These are phyloP conservation scores for Parathielavia appendiculata DNA, from an alignment of 495 filamentous ascomycete species.

Conservation along the genomic window DNA sequence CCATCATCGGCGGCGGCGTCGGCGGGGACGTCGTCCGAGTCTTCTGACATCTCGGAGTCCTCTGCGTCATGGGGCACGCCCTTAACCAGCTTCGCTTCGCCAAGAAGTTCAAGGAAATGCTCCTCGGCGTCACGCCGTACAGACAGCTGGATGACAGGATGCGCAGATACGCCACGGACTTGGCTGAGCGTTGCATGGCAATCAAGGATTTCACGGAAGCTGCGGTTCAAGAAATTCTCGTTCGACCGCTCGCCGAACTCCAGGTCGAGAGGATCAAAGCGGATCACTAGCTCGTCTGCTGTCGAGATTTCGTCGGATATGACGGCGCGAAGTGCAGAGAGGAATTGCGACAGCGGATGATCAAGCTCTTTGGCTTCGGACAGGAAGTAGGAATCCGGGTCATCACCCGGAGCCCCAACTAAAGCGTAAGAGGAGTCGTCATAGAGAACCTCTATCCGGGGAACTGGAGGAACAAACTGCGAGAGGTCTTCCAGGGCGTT, in stretches of 20 bases:
- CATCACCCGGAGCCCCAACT: slow-evolving; percentile 61
- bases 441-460: slow-evolving; percentile 58
- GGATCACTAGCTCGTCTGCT: slow-evolving; percentile 64
- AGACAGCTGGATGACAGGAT: slow-evolving; percentile 21
- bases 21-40: slow-evolving; percentile 7
- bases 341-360: slow-evolving; percentile 52
- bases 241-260: slow-evolving; percentile 56
- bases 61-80: slow-evolving; percentile 10
- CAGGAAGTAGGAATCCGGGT: slow-evolving; percentile 68
- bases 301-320: slow-evolving; percentile 61
- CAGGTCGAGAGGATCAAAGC: slow-evolving; percentile 62
- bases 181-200: slow-evolving; percentile 19
- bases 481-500: slow-evolving; percentile 11
- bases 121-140: slow-evolving; percentile 26
- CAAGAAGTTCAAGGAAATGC: slow-evolving; percentile 27
- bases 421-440: slow-evolving; percentile 63
- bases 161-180: slow-evolving; percentile 15
- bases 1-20: background rate
- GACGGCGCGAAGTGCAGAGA: slow-evolving; percentile 60
- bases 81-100: slow-evolving; percentile 14
- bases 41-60: slow-evolving; percentile 15
- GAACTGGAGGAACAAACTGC: slow-evolving; percentile 17
- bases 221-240: slow-evolving; percentile 26
- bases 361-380: slow-evolving; percentile 59
- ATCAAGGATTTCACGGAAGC: slow-evolving; percentile 45